Conservation (phyloP, 1,284 basidiomycete genomes). For the Schizopora paradoxa region DNA sequence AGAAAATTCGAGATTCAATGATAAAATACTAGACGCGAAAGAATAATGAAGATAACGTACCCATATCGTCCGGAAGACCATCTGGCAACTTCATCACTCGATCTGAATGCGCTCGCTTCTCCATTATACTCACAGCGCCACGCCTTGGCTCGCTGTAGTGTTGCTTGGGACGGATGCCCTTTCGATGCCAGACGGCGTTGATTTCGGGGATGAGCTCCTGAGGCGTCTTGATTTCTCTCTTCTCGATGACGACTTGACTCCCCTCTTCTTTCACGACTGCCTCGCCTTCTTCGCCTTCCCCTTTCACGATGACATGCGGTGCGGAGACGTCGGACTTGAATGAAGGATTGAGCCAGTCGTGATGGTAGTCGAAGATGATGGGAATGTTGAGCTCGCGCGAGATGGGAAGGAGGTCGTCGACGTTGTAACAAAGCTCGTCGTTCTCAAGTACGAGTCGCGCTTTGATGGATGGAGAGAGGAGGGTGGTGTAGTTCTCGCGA, state of each 20-base stretch:
- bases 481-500: constrained; percentile 58
- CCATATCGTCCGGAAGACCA: constrained; percentile 65
- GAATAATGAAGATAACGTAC: constrained; percentile 28
- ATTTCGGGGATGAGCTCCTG: constrained; percentile 63
- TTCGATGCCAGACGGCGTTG: constrained; percentile 67
- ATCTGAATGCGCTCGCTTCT: constrained; percentile 81
- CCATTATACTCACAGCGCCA: constrained; percentile 75
- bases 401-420: constrained; percentile 78
- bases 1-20: constrained; percentile 14
- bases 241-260: constrained; percentile 53
- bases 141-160: constrained; percentile 80
- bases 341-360: constrained; percentile 56
- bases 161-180: constrained; percentile 82
- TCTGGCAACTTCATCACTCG: constrained; percentile 63
- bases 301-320: constrained; percentile 22
- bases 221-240: too few relatives aligned
- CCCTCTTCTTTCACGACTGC: too few relatives aligned
- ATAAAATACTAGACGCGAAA: not conserved
- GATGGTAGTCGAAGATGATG: constrained; percentile 75
- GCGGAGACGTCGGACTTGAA: constrained; percentile 5
- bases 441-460: constrained; percentile 84
- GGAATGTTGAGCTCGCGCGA: constrained; percentile 82
- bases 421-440: constrained; percentile 89
- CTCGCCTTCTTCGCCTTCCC: too few relatives aligned
- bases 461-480: constrained; percentile 60